These are phyloP conservation scores for Hygrophila difformis DNA, from an alignment of 257 asterid genomes.

Conservation along the genomic window DNA sequence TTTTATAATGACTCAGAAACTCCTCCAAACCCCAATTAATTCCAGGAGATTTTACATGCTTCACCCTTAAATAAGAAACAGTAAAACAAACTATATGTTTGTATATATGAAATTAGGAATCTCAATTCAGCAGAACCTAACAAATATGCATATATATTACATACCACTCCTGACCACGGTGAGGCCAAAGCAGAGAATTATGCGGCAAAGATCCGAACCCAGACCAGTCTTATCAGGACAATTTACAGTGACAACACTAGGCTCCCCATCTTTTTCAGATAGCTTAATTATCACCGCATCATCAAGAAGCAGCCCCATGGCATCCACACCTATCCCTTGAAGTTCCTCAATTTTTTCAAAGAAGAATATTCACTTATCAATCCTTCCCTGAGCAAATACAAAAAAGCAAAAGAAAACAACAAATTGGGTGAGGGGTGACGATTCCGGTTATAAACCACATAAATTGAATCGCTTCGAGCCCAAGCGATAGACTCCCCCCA, in stretches of 20 bases:
- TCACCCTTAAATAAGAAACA: too few relatives aligned
- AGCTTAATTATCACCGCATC: slow-evolving; percentile 53
- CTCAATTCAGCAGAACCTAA: too few relatives aligned
- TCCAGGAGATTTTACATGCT: too few relatives aligned
- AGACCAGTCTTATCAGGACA: slow-evolving; percentile 91
- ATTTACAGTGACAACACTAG: slow-evolving; percentile 23
- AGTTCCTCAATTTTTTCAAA: not conserved
- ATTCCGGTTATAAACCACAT: not conserved
- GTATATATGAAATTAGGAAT: too few relatives aligned
- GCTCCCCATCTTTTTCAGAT: slow-evolving; percentile 65
- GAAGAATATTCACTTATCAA: too few relatives aligned
- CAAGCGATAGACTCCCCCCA: too few relatives aligned
- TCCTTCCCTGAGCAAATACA: not conserved
- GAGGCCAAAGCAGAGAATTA: slow-evolving; percentile 79
- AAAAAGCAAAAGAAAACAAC: not conserved
- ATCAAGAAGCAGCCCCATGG: not conserved
- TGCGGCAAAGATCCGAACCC: slow-evolving; percentile 85
- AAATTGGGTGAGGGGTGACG: not conserved
- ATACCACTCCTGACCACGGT: slow-evolving; percentile 64
- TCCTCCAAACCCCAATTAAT: not conserved
- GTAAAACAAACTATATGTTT: too few relatives aligned
- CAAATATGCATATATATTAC: too few relatives aligned
- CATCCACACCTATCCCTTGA: not conserved
- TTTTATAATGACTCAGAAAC: not conserved
- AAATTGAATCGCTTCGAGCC: not conserved